These are phyloP conservation scores for Nematocida homosporus DNA, from an alignment of 371 early-diverging fungal species.

Conservation along the genomic window DNA sequence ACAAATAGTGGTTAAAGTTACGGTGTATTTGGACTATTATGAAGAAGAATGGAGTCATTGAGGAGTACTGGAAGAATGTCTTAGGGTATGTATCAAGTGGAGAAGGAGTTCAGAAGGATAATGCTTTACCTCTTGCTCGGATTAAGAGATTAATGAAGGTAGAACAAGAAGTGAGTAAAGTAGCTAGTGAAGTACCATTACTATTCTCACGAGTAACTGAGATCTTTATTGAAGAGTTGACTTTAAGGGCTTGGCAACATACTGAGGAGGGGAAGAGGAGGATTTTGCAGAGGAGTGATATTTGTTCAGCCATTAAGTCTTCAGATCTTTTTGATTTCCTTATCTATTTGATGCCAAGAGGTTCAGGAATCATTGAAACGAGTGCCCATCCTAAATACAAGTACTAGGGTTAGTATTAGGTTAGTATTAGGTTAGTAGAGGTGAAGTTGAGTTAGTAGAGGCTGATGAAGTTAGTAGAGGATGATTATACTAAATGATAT, in stretches of 20 bases:
- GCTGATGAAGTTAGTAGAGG: too few relatives aligned
- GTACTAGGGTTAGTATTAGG: too few relatives aligned
- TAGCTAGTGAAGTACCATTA: slow-evolving; percentile 76
- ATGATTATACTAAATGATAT: too few relatives aligned
- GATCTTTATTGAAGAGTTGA: slow-evolving; percentile 86
- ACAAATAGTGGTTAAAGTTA: slow-evolving; percentile 19
- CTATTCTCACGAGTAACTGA: slow-evolving; percentile 92
- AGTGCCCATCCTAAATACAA: too few relatives aligned
- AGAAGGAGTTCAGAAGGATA: slow-evolving; percentile 70
- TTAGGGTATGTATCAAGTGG: slow-evolving; percentile 20
- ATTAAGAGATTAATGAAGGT: slow-evolving; percentile 99
- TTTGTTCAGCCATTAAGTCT: slow-evolving; percentile 83
- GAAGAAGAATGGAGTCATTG: slow-evolving; percentile 37
- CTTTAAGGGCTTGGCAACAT: slow-evolving; percentile 89
- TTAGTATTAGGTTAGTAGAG: too few relatives aligned
- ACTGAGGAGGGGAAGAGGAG: slow-evolving; percentile 95
- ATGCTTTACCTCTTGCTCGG: slow-evolving; percentile 88
- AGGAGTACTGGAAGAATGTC: slow-evolving; percentile 51
- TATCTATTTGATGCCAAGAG: slow-evolving; percentile 88
- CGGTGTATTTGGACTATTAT: not conserved
- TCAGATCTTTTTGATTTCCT: slow-evolving; percentile 95
- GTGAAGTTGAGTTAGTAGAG: too few relatives aligned
- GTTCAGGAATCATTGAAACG: slow-evolving; percentile 38
- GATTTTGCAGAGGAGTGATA: slow-evolving; percentile 86
- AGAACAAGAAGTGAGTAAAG: slow-evolving; percentile 84